These are phyloP conservation scores for Claviceps africana DNA, from an alignment of 2,329 filamentous ascomycete species.

Conservation along the genomic window DNA sequence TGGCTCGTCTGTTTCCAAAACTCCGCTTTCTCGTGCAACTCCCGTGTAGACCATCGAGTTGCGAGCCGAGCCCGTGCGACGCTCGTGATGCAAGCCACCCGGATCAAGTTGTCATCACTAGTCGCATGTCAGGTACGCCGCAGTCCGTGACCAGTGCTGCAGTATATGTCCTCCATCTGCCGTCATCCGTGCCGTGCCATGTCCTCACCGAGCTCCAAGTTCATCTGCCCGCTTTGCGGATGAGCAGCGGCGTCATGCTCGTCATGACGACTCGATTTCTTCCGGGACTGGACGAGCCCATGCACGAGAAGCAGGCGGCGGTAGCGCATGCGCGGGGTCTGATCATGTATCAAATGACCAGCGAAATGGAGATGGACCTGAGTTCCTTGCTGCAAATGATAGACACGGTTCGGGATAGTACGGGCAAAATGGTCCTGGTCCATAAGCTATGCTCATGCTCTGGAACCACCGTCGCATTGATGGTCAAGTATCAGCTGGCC, in stretches of 20 bases:
- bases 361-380: constrained; percentile 5
- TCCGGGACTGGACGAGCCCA: neutral
- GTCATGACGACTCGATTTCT: neutral
- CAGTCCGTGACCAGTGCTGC: constrained; percentile 2
- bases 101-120: neutral
- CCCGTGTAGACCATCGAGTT: neutral
- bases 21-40: neutral
- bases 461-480: neutral
- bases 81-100: neutral
- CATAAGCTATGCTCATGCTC: neutral
- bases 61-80: neutral
- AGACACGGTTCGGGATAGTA: neutral
- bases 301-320: neutral
- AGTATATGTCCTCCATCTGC: constrained; percentile 6
- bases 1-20: neutral
- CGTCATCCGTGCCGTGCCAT: neutral
- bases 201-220: constrained; percentile 1
- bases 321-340: neutral
- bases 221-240: neutral
- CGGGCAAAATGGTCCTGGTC: neutral
- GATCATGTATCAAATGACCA: constrained; percentile 2
- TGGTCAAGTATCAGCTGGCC: neutral
- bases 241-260: constrained; percentile 2
- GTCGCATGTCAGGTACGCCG: neutral
- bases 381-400: neutral